Evolutionary conservation across 192 early-diverging fungal species (phyloP).

Genomic region (Coemansia furcata): DNA sequence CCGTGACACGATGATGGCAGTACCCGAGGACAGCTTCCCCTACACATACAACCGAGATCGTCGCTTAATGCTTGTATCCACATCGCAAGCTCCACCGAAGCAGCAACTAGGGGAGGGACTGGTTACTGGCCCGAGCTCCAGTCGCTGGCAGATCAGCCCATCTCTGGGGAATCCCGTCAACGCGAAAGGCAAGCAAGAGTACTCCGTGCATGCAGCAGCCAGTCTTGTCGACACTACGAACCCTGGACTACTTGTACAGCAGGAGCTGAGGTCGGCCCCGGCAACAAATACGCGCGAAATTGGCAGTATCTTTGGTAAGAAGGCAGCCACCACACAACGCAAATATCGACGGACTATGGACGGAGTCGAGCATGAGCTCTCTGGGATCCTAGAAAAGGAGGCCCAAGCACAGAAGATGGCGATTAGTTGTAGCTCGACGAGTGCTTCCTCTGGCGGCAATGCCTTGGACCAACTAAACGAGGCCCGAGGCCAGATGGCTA

Average conservation of each 20-base stretch:
- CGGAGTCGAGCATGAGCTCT: background rate
- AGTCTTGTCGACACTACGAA: background rate
- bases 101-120: background rate
- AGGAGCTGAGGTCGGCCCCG: background rate
- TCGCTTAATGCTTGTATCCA: constrained; percentile 29
- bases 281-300: constrained; percentile 10
- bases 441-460: background rate
- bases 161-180: background rate
- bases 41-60: constrained; percentile 43
- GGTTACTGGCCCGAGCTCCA: background rate
- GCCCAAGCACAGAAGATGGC: background rate
- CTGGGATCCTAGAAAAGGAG: background rate
- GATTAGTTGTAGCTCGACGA: background rate
- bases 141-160: background rate
- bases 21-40: constrained; percentile 36
- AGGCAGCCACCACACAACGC: constrained; percentile 19
- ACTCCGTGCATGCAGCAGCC: background rate
- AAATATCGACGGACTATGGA: constrained; percentile 22
- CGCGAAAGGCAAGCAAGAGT: background rate
- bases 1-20: constrained; percentile 13
- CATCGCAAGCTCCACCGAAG: background rate
- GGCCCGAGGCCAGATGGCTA: background rate
- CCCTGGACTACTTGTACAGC: background rate
- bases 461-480: background rate
- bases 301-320: constrained; percentile 27